Conservation (phyloP, 208 protist genomes). For the Leishmania tropica region DNA sequence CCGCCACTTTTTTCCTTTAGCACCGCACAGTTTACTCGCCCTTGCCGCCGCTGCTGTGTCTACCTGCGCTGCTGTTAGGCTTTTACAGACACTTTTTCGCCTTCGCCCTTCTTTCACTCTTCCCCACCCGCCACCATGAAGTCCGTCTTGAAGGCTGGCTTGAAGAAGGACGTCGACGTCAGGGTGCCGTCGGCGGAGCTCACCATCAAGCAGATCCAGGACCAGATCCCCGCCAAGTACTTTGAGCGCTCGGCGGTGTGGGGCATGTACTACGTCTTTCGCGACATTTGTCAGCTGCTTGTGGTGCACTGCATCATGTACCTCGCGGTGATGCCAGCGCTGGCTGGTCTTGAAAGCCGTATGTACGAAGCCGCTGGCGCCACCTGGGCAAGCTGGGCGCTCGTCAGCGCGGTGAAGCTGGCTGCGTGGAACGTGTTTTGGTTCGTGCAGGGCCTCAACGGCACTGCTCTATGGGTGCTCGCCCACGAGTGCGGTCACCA, state of each 20-base stretch:
- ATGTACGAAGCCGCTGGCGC: conserved; percentile 13
- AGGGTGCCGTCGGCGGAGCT: conserved; percentile 63
- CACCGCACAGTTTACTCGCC: background rate
- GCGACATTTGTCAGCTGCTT: conserved; percentile 65
- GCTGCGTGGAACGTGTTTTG: conserved; percentile 70
- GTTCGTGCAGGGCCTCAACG: conserved; percentile 86
- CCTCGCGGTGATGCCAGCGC: conserved; percentile 36
- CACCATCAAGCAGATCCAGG: conserved; percentile 76
- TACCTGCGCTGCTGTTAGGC: background rate
- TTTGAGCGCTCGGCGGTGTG: conserved; percentile 57
- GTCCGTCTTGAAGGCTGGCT: conserved; percentile 56
- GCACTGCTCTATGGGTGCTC: conserved; percentile 93
- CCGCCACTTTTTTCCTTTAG: background rate
- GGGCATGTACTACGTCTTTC: conserved; percentile 58
- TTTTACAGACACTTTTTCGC: background rate
- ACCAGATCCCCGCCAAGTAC: conserved; percentile 74
- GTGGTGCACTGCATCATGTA: conserved; percentile 67
- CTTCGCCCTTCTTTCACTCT: background rate
- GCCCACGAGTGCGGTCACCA: conserved; percentile 96
- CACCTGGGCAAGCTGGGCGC: conserved; percentile 14
- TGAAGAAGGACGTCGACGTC: conserved; percentile 66
- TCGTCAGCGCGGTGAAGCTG: conserved; percentile 42
- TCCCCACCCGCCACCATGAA: conserved; percentile 34
- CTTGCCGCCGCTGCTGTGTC: background rate
- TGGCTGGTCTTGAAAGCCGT: conserved; percentile 28